Percentiles rank a stretch among this genome's conserved stretches.
These are phyloP conservation scores for Periglandula ipomoeae DNA, from an alignment of 2,329 filamentous ascomycete species.

Conservation along the genomic window DNA sequence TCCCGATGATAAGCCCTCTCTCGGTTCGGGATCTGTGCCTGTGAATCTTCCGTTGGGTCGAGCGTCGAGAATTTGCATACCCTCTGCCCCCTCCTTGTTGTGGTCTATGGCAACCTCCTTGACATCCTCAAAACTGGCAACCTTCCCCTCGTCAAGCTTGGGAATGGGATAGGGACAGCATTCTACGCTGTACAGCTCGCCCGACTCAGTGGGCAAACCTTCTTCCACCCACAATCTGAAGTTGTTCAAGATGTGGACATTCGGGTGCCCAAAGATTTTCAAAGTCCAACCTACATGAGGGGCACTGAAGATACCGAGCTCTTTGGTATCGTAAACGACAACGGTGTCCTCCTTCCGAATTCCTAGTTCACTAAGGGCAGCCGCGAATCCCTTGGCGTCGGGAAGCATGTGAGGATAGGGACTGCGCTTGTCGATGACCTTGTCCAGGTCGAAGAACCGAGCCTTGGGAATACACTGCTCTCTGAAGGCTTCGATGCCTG, in stretches of 20 bases:
- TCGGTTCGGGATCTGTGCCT: conserved; percentile 76
- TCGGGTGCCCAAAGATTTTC: conserved; percentile 77
- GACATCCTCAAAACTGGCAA: conserved; percentile 76
- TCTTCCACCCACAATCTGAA: conserved; percentile 89
- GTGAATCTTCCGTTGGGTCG: conserved; percentile 70
- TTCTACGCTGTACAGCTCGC: conserved; percentile 59
- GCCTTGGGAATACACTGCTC: conserved; percentile 79
- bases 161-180: conserved; percentile 57
- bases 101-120: conserved; percentile 65
- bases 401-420: conserved; percentile 97
- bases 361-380: conserved; percentile 81
- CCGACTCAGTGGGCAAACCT: conserved; percentile 73
- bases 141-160: conserved; percentile 50
- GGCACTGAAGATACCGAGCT: conserved; percentile 88
- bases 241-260: conserved; percentile 89
- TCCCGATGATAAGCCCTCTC: conserved; percentile 76
- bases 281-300: conserved; percentile 93
- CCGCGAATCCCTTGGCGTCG: conserved; percentile 67
- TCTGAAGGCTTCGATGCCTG: conserved; percentile 71
- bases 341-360: conserved; percentile 81
- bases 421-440: conserved; percentile 75
- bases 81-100: conserved; percentile 75
- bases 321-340: conserved; percentile 88
- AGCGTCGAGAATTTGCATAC: conserved; percentile 83
- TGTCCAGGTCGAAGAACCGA: conserved; percentile 94